Base-by-base conservation (phyloP, 164 flowering plant genomes). In the Vitis amurensis region DNA sequence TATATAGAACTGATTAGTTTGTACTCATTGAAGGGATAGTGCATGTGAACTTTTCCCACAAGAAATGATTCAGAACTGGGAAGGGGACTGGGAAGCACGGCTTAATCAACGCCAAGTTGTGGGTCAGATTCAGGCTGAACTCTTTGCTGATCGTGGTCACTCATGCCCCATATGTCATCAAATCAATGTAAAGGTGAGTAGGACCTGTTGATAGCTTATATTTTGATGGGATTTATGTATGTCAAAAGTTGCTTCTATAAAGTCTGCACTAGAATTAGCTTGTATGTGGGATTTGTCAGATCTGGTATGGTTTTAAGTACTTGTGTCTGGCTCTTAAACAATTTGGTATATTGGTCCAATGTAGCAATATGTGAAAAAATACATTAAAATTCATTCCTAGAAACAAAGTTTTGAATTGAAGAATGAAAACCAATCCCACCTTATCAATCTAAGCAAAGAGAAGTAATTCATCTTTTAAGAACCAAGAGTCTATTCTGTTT, bases 121-220 rank as follows among this genome's bases (percentile, higher is more conserved):
- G 19, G 92, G 74, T 67, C 93, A 86, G 81, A 57, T 78, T 67
- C 90, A 71, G 70, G 91, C 84, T 67, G 71, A 73, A 65, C 56
- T 82, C 17, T 72, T 61, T 82, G 75, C 79, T 55, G 71, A 76
- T 47, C 80, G 52, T 44, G 82, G 76, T 67, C 83, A 68, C 47
- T 31, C 67, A 29, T 94, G 97, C 70, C 98, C 98, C 55, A 79
- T 72, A 65, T 94, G 98, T 78, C 67, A 84, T 63, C 97, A 94
- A 68, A 50, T 71, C 53, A 93, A 93, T 85, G 89, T 79, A 37
- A 93, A 93, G 94, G 98, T 91, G 70, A 78, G 87, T 68, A 3
- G 55, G 55, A 13, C 31, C 30, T 49, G 15, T 61, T 19, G 37
- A 29, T 23, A 10, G 11, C 13, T 47, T 29, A 47, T n/a, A 47